phyloP scores from a whole-genome alignment of 345 rosid genomes.

The Pugionium dolabratum region DNA sequence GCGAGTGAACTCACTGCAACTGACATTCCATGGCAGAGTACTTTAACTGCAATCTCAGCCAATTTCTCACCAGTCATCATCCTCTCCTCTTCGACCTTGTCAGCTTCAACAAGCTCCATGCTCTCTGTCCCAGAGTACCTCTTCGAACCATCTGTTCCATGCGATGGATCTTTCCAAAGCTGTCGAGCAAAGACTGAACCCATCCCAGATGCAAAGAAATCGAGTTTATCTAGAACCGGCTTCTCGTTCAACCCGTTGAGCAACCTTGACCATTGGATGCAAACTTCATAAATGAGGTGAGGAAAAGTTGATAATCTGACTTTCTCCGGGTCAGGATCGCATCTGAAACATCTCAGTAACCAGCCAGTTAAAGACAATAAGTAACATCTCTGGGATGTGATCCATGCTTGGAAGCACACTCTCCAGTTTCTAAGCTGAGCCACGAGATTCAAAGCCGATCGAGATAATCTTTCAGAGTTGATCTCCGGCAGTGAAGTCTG shows the following conservation, averaged over 20 bases:
- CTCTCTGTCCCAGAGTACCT: slow-evolving; percentile 44
- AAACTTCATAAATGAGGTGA: slow-evolving; percentile 66
- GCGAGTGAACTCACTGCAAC: slow-evolving; percentile 73
- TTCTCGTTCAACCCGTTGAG: slow-evolving; percentile 61
- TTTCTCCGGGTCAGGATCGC: slow-evolving; percentile 67
- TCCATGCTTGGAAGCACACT: slow-evolving; percentile 79
- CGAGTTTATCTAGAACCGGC: slow-evolving; percentile 77
- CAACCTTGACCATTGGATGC: slow-evolving; percentile 79
- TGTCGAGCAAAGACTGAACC: slow-evolving; percentile 70
- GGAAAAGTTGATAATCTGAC: slow-evolving; percentile 57
- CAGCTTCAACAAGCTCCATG: slow-evolving; percentile 65
- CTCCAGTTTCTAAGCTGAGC: slow-evolving; percentile 82
- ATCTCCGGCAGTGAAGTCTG: slow-evolving; percentile 52
- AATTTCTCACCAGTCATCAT: slow-evolving; percentile 64
- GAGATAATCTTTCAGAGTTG: slow-evolving; percentile 65
- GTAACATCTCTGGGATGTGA: slow-evolving; percentile 80
- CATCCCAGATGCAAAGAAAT: slow-evolving; percentile 87
- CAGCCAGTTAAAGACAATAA: slow-evolving; percentile 70
- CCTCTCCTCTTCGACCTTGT: slow-evolving; percentile 53
- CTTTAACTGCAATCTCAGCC: slow-evolving; percentile 74
- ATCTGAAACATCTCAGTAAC: slow-evolving; percentile 73
- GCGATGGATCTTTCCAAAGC: slow-evolving; percentile 55
- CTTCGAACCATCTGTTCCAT: slow-evolving; percentile 49
- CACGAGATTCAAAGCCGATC: slow-evolving; percentile 73
- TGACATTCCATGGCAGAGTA: slow-evolving; percentile 91